A percentile compares a stretch with the other conserved stretches of the same genome.
Evolutionary conservation across 495 filamentous ascomycete genomes (phyloP).

Genomic region (Collariella sp.): DNA sequence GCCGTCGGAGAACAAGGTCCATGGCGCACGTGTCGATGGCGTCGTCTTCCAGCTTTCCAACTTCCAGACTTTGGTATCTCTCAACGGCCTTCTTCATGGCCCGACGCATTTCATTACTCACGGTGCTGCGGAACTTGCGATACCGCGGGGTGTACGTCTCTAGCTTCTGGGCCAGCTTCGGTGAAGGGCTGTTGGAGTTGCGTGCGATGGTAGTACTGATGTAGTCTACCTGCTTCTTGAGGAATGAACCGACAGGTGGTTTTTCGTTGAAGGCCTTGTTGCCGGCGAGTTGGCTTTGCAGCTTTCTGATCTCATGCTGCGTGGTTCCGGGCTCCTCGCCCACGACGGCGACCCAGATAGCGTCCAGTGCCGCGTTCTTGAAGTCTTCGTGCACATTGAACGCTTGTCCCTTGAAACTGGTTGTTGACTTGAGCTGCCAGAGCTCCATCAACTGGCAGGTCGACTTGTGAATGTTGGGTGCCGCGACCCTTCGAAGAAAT

Average conservation of each 20-base stretch:
- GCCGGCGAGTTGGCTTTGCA: slow-evolving; percentile 12
- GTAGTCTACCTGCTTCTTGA: slow-evolving; percentile 21
- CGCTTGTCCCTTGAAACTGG: slow-evolving; percentile 7
- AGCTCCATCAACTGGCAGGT: slow-evolving; percentile 26
- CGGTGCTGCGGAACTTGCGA: slow-evolving; percentile 13
- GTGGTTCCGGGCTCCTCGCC: slow-evolving; percentile 21
- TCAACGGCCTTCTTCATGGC: slow-evolving; percentile 18
- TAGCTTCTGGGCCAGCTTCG: slow-evolving; percentile 10
- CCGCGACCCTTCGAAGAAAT: slow-evolving; percentile 26
- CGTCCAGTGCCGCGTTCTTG: slow-evolving; percentile 27
- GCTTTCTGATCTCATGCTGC: slow-evolving; percentile 15
- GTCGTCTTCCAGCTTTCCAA: slow-evolving; percentile 12
- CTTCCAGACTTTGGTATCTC: slow-evolving; percentile 17
- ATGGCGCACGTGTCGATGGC: slow-evolving; percentile 28
- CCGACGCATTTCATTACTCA: slow-evolving; percentile 15
- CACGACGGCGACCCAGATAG: slow-evolving; percentile 27
- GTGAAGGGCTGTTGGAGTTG: slow-evolving; percentile 5
- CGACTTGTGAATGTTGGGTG: slow-evolving; percentile 23
- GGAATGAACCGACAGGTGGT: background rate
- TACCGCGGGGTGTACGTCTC: slow-evolving; percentile 18
- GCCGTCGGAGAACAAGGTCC: slow-evolving; percentile 30
- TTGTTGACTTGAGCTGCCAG: slow-evolving; percentile 25
- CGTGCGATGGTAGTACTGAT: slow-evolving; percentile 15
- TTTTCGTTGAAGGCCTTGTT: background rate
- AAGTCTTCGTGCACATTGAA: slow-evolving; percentile 28